Evolutionary conservation across 108 stramenopile species (phyloP).

Genomic region (Asterionellopsis glacialis): DNA sequence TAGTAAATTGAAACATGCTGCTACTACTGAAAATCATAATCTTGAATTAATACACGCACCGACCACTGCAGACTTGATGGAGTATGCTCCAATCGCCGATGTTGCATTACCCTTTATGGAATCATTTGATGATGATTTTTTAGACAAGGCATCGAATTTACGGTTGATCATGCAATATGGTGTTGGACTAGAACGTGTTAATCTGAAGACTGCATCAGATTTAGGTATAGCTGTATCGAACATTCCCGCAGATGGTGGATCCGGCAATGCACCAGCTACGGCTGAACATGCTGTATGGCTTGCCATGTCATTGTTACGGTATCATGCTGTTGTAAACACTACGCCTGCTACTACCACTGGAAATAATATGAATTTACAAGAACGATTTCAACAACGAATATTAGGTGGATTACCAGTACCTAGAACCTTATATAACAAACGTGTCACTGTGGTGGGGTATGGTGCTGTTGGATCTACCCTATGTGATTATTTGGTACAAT

Average conservation of each 20-base stretch:
- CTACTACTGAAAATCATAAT: too few species aligned
- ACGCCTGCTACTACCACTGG: too few species aligned
- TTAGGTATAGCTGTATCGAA: constrained; percentile 7
- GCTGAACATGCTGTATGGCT: constrained; percentile 7
- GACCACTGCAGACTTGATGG: neutral
- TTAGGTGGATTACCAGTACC: constrained; percentile 11
- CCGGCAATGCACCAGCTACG: constrained; percentile 5
- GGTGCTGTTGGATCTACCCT: constrained; percentile 3
- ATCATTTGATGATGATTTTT: neutral
- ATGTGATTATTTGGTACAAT: neutral
- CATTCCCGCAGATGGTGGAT: constrained; percentile 1
- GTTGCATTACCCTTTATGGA: constrained; percentile 11
- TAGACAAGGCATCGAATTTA: neutral
- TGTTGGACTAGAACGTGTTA: constrained; percentile 6
- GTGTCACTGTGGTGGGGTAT: constrained; percentile 8
- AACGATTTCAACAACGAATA: constrained; percentile 3
- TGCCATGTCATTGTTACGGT: constrained; percentile 1
- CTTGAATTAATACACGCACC: constrained; percentile 8
- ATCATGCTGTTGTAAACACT: too few species aligned
- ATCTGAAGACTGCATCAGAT: neutral
- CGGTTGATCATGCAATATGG: constrained; percentile 6
- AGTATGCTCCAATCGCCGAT: neutral
- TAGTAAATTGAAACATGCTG: too few species aligned
- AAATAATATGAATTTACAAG: neutral
- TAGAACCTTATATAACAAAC: neutral